A percentile compares a stretch with the other conserved stretches of the same genome.
These are phyloP conservation scores for Colletotrichum sp. DNA, from an alignment of 2,329 filamentous ascomycete genomes.

Conservation along the genomic window DNA sequence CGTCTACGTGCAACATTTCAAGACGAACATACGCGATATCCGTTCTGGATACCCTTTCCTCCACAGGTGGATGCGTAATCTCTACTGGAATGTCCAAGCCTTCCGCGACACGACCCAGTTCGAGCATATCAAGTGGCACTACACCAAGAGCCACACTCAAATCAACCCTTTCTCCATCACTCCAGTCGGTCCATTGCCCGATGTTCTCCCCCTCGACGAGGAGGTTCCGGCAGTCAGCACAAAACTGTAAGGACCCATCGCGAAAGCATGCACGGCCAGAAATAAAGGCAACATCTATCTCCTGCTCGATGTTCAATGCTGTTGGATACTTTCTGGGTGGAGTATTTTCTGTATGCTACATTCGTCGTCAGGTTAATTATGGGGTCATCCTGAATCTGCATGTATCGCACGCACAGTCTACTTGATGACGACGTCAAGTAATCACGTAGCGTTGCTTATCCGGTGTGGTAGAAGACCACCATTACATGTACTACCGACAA, in stretches of 20 bases:
- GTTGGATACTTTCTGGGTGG: neutral
- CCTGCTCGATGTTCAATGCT: neutral
- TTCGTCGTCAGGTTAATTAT: neutral
- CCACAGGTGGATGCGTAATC: slow-evolving; percentile 79
- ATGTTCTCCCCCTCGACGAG: slow-evolving; percentile 78
- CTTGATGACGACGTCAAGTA: neutral
- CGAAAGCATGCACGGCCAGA: neutral
- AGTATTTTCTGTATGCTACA: neutral
- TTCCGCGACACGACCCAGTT: slow-evolving; percentile 88
- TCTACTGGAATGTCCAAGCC: slow-evolving; percentile 84
- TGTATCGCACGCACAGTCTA: neutral
- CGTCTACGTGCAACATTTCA: slow-evolving; percentile 88
- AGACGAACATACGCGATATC: slow-evolving; percentile 86
- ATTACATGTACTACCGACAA: neutral
- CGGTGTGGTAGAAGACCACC: neutral
- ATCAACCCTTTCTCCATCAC: slow-evolving; percentile 78
- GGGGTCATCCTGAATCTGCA: neutral
- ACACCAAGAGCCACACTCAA: slow-evolving; percentile 66
- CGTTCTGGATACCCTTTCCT: slow-evolving; percentile 81
- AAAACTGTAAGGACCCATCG: neutral
- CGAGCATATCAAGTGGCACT: slow-evolving; percentile 89
- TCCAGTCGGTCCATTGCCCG: slow-evolving; percentile 81
- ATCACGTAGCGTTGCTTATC: neutral
- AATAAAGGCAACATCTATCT: neutral
- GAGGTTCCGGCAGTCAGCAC: slow-evolving; percentile 69